Percentiles rank a stretch among this genome's conserved stretches.
phyloP scores from a whole-genome alignment of 495 filamentous ascomycete species.

The Penicillium herquei region DNA sequence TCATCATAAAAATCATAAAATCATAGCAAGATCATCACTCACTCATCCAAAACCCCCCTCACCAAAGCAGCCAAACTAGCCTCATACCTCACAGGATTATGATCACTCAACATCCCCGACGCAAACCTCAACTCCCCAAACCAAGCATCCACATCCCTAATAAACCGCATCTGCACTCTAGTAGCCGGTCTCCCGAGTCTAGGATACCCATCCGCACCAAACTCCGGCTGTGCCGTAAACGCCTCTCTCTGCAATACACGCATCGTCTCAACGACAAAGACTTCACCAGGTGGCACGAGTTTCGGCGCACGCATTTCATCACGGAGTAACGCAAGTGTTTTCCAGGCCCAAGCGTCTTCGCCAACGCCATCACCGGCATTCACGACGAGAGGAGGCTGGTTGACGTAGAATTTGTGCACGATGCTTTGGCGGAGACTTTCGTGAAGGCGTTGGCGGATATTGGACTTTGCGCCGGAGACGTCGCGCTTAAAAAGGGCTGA shows the following conservation, averaged over 20 bases:
- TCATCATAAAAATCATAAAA: too few species aligned
- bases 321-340: slow-evolving; percentile 62
- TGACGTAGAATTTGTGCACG: slow-evolving; percentile 47
- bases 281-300: slow-evolving; percentile 72
- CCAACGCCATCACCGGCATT: slow-evolving; percentile 50
- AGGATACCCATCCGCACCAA: slow-evolving; percentile 33
- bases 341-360: slow-evolving; percentile 70
- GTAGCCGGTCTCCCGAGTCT: slow-evolving; percentile 60
- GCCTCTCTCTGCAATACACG: slow-evolving; percentile 58
- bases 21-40: slow-evolving; percentile 2
- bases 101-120: slow-evolving; percentile 71
- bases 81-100: slow-evolving; percentile 76
- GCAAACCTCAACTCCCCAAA: slow-evolving; percentile 73
- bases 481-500: slow-evolving; percentile 72
- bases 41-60: slow-evolving; percentile 52
- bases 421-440: slow-evolving; percentile 52
- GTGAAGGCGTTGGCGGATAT: slow-evolving; percentile 66
- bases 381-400: slow-evolving; percentile 42
- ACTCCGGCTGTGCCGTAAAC: slow-evolving; percentile 38
- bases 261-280: slow-evolving; percentile 68
- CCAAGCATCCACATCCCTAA: slow-evolving; percentile 61
- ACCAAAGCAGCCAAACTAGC: slow-evolving; percentile 53
- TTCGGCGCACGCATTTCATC: slow-evolving; percentile 69
- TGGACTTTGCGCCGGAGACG: slow-evolving; percentile 58
- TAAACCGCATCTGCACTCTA: slow-evolving; percentile 62